These are phyloP conservation scores for Beauveria sp. DNA, from an alignment of 2,329 filamentous ascomycete genomes.

Conservation along the genomic window DNA sequence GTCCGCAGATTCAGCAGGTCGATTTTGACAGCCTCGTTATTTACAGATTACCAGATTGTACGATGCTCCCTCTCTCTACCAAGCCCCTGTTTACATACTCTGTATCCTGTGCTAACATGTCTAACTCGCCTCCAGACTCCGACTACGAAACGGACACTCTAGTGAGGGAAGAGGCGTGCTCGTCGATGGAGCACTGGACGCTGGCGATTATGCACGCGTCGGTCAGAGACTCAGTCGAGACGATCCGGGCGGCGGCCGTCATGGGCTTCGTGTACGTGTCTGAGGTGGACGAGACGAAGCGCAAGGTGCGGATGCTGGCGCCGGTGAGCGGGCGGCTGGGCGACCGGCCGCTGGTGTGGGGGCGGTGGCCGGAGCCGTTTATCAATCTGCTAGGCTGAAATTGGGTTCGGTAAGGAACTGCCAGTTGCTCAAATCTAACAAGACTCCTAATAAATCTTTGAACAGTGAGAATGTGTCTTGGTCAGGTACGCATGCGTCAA, in stretches of 20 bases:
- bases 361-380: constrained; percentile 77
- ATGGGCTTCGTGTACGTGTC: constrained; percentile 92
- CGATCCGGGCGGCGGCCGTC: constrained; percentile 71
- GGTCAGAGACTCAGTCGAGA: constrained; percentile 59
- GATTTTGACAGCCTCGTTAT: constrained; percentile 68
- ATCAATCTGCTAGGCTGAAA: constrained; percentile 60
- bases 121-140: constrained; percentile 15
- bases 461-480: too few relatives aligned
- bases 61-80: constrained; percentile 16
- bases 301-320: constrained; percentile 71
- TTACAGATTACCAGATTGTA: constrained; percentile 60
- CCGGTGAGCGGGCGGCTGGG: constrained; percentile 78
- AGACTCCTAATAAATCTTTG: too few relatives aligned
- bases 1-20: constrained; percentile 79
- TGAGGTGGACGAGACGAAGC: constrained; percentile 79
- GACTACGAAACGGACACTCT: constrained; percentile 36
- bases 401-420: too few relatives aligned
- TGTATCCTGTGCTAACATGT: neutral
- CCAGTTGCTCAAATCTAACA: too few relatives aligned
- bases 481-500: too few relatives aligned
- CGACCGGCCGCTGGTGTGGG: constrained; percentile 73
- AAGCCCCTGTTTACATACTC: neutral
- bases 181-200: constrained; percentile 69
- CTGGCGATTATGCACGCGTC: constrained; percentile 78
- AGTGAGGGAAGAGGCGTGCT: constrained; percentile 56